phyloP scores from a whole-genome alignment of 192 early-diverging fungal genomes.

The Cetraspora pellucida region DNA sequence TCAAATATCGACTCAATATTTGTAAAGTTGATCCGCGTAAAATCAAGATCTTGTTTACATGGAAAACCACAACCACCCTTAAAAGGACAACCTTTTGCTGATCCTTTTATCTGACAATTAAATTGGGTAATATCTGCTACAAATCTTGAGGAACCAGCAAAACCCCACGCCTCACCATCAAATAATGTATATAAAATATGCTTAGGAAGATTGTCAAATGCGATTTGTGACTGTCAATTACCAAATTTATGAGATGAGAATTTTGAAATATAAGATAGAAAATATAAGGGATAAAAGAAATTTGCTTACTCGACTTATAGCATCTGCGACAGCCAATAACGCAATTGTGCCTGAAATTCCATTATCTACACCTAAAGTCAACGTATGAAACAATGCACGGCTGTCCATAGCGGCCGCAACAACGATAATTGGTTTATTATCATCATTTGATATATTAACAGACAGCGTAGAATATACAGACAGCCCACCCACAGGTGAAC shows the following conservation, averaged over 20 bases:
- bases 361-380: conserved; percentile 58
- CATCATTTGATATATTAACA: conserved; percentile 49
- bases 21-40: conserved; percentile 64
- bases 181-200: conserved; percentile 80
- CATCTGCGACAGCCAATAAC: conserved; percentile 67
- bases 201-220: conserved; percentile 53
- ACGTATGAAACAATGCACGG: conserved; percentile 66
- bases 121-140: conserved; percentile 70
- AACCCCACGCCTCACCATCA: conserved; percentile 72
- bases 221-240: conserved; percentile 44
- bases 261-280: no score
- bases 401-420: conserved; percentile 68
- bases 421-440: conserved; percentile 68
- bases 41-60: conserved; percentile 64
- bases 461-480: conserved; percentile 74
- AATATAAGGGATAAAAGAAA: no score
- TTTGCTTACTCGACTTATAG: conserved; percentile 62
- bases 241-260: not conserved
- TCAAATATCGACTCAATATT: conserved; percentile 75
- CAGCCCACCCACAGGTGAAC: conserved; percentile 64
- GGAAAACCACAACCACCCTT: conserved; percentile 61
- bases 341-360: conserved; percentile 65
- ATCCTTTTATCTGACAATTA: conserved; percentile 54
- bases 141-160: conserved; percentile 81
- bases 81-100: not conserved